Evolutionary conservation across 441 rosid species (phyloP).

Genomic region (Brassica balearica): DNA sequence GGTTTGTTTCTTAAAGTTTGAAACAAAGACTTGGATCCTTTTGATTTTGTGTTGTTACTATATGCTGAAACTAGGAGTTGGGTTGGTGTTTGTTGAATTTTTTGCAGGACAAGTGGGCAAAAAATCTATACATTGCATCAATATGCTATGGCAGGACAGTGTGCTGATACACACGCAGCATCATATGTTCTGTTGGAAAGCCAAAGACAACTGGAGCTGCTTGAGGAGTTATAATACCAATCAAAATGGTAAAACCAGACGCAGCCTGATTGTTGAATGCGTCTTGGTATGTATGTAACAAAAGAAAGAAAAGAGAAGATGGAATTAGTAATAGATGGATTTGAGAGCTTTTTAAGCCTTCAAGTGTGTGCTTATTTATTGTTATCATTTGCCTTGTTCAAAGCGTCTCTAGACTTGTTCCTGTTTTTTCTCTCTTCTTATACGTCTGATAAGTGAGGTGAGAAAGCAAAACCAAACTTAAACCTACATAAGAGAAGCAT

Average conservation of each 20-base stretch:
- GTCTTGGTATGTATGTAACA: constrained; percentile 29
- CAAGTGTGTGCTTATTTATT: constrained; percentile 24
- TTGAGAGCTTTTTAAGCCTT: constrained; percentile 32
- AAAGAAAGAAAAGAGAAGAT: background rate
- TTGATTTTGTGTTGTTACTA: background rate
- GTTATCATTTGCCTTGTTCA: constrained; percentile 4
- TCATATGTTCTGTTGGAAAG: constrained; percentile 20
- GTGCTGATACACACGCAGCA: constrained; percentile 19
- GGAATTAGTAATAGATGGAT: constrained; percentile 24
- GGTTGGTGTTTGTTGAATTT: constrained; percentile 2
- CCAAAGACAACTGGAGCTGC: constrained; percentile 2
- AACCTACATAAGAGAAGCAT: background rate
- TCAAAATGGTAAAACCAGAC: background rate
- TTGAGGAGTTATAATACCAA: background rate
- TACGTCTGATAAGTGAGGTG: constrained; percentile 6
- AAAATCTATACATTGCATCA: constrained; percentile 39
- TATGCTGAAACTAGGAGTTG: background rate
- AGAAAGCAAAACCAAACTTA: constrained; percentile 17
- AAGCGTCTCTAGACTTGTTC: constrained; percentile 13
- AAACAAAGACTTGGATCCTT: background rate
- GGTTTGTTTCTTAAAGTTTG: constrained; percentile 46
- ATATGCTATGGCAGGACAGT: constrained; percentile 41
- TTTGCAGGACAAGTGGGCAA: constrained; percentile 41
- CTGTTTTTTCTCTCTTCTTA: background rate
- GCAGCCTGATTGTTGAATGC: constrained; percentile 8